A percentile compares a stretch with the other conserved stretches of the same genome.
These are phyloP conservation scores for Russula brevipes DNA, from an alignment of 768 basidiomycete genomes.

Conservation along the genomic window DNA sequence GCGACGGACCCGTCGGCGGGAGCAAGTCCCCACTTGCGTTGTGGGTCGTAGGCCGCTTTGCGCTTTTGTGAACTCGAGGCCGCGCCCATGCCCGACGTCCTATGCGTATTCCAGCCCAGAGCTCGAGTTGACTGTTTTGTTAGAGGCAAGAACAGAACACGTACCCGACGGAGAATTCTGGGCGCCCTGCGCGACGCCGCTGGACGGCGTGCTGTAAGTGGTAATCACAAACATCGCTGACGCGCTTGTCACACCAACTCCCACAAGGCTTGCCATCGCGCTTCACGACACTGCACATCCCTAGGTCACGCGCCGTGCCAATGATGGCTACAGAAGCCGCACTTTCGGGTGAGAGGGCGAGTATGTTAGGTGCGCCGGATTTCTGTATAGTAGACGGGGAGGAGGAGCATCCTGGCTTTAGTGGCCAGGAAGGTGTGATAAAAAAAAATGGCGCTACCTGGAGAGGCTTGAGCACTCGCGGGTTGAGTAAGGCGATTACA, in stretches of 20 bases:
- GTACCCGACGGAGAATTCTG: constrained; percentile 84
- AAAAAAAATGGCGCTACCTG: constrained; percentile 43
- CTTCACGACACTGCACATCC: constrained; percentile 73
- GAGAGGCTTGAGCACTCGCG: constrained; percentile 79
- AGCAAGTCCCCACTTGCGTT: constrained; percentile 69
- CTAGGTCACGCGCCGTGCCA: constrained; percentile 82
- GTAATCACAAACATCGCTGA: constrained; percentile 85
- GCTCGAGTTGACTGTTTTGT: background rate
- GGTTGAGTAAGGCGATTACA: constrained; percentile 86
- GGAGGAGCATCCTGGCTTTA: background rate
- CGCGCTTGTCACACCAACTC: constrained; percentile 87
- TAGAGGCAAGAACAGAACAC: constrained; percentile 28
- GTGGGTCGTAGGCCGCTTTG: constrained; percentile 58
- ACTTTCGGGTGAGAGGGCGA: constrained; percentile 83
- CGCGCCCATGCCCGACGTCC: constrained; percentile 66
- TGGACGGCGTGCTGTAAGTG: constrained; percentile 83
- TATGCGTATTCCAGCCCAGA: constrained; percentile 29
- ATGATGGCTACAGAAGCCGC: constrained; percentile 77
- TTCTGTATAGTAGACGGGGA: constrained; percentile 28
- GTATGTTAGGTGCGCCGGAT: constrained; percentile 69
- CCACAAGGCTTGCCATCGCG: constrained; percentile 78
- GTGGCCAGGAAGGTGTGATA: background rate
- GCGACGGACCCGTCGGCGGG: constrained; percentile 40
- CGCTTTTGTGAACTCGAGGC: constrained; percentile 25
- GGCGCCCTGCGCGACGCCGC: constrained; percentile 62